Base-by-base conservation (phyloP, 2,329 filamentous ascomycete genomes). In the Aspergillus sp. region DNA sequence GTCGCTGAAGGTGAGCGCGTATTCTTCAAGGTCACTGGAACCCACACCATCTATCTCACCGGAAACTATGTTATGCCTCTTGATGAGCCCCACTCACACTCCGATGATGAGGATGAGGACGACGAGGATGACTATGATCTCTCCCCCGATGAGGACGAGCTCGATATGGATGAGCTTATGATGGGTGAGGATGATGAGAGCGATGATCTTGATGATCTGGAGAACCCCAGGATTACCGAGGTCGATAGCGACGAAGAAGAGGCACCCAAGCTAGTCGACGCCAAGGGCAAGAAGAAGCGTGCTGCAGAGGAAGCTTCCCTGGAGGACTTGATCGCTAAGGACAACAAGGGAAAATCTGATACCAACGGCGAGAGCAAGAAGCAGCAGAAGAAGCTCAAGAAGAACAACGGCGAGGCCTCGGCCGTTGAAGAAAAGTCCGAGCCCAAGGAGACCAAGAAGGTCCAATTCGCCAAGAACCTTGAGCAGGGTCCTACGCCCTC, bases 391-490 rank as follows among this genome's bases (percentile, higher is more conserved):
- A 97, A 97, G 77, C 85, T 89, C 70, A 98, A 99, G 89, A 97
- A 96, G 84, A 98, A 98, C 83, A 91, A 96, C 75, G 95, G 93
- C 66, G 89, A 97, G 74, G 88, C 95, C 58, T 85, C 89, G 59
- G 78, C 83, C 51, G 73, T 73, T 61, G 80, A 81, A 63, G 60
- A 72, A 53, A 75, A 81, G 63, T 13, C 55, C 7, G 76, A 71
- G 60, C 56, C 75, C 63, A 87, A 87, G 82, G 80, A 82, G 56
- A 89, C 90, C 76, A 97, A 97, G 86, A 98, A 97, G 83, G 95
- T 99, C 60, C 91, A 96, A 77, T 99, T 99, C 75, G 93, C 95
- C 73, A 97, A 98, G 85, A 93, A 98, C 78, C 91, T 99, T 62
- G 95, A 98, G 83, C 92, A 96, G 78, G 95, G 95, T 59, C 95